Evolutionary conservation across 805 yeast genomes (phyloP).

Genomic region (Pichia kluyveri): DNA sequence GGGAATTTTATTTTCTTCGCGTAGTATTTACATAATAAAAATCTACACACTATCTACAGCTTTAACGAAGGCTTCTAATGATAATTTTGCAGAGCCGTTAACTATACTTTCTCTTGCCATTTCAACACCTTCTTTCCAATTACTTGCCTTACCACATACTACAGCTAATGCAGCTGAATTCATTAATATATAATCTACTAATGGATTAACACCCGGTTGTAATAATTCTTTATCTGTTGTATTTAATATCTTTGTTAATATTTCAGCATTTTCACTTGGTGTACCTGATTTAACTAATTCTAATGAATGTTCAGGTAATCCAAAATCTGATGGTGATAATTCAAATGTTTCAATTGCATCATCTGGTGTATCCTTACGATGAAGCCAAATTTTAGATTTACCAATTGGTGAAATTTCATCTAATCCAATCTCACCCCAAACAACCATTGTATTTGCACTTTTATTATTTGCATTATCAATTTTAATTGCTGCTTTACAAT

Average conservation of each 20-base stretch:
- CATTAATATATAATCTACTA: slow-evolving; percentile 83
- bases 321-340: slow-evolving; percentile 71
- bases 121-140: slow-evolving; percentile 73
- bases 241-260: slow-evolving; percentile 35
- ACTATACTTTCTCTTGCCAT: slow-evolving; percentile 61
- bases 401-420: slow-evolving; percentile 95
- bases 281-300: slow-evolving; percentile 72
- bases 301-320: slow-evolving; percentile 64
- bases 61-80: slow-evolving; percentile 47
- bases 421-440: slow-evolving; percentile 84
- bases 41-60: slow-evolving; percentile 19
- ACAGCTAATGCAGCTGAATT: slow-evolving; percentile 85
- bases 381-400: slow-evolving; percentile 67
- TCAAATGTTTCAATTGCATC: slow-evolving; percentile 31
- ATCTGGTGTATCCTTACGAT: slow-evolving; percentile 27
- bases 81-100: slow-evolving; percentile 55
- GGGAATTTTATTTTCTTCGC: background rate
- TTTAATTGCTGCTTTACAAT: slow-evolving; percentile 69
- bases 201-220: slow-evolving; percentile 43
- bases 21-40: background rate
- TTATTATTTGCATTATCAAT: slow-evolving; percentile 43
- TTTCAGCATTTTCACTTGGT: slow-evolving; percentile 72
- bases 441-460: slow-evolving; percentile 61
- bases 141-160: slow-evolving; percentile 54
- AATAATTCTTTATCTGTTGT: slow-evolving; percentile 32